phyloP scores from a whole-genome alignment of 495 filamentous ascomycete species.

The Pyrenopolyporus hunteri region DNA sequence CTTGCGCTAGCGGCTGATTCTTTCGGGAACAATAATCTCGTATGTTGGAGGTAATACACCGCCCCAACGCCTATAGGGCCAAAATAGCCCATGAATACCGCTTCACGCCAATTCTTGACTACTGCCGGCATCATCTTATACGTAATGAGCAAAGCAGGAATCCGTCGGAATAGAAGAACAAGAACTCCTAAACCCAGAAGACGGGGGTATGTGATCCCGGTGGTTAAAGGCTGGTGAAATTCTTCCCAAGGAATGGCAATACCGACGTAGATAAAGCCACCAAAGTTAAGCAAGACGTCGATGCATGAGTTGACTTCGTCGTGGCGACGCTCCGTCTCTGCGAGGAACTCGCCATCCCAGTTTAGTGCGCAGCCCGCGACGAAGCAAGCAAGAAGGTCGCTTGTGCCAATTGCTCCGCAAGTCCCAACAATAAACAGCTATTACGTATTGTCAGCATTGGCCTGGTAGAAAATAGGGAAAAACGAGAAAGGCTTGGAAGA shows the following conservation, averaged over 20 bases:
- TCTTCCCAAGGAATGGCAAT: constrained; percentile 76
- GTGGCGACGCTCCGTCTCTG: constrained; percentile 71
- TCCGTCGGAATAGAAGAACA: constrained; percentile 68
- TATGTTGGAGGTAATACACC: constrained; percentile 78
- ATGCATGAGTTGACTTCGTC: constrained; percentile 87
- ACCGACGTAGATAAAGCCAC: constrained; percentile 88
- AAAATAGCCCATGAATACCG: constrained; percentile 86
- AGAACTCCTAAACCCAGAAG: constrained; percentile 75
- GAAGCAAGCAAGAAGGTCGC: constrained; percentile 91
- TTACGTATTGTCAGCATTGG: constrained; percentile 1
- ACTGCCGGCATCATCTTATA: constrained; percentile 74
- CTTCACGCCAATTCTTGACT: constrained; percentile 65
- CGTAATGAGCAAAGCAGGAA: constrained; percentile 46
- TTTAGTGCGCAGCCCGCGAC: constrained; percentile 87
- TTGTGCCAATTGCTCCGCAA: constrained; percentile 81
- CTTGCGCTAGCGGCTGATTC: constrained; percentile 57
- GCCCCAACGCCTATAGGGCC: constrained; percentile 88
- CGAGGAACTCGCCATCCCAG: constrained; percentile 84
- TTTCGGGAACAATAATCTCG: constrained; percentile 59
- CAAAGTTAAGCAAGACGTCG: constrained; percentile 73
- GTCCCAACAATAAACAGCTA: constrained; percentile 76
- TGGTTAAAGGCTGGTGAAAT: constrained; percentile 48
- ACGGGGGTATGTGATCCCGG: constrained; percentile 61
- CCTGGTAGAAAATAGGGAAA: no score
- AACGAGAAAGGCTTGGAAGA: neutral